phyloP scores from a whole-genome alignment of 2,329 filamentous ascomycete genomes.

The Botryotinia globosa region DNA sequence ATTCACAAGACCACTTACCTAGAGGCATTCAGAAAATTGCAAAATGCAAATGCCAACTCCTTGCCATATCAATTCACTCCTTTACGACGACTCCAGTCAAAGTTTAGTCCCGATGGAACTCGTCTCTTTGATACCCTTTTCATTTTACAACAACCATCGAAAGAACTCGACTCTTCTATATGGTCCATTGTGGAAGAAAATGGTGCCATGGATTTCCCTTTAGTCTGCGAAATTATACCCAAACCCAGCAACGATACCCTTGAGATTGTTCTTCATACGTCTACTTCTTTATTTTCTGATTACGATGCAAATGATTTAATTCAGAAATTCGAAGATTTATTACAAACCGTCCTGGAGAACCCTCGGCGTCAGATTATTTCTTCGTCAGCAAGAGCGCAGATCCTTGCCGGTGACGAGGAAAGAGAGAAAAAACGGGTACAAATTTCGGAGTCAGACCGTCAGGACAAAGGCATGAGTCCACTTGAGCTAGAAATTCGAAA shows the following conservation, averaged over 20 bases:
- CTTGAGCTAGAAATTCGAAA: slow-evolving; percentile 45
- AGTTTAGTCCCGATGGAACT: slow-evolving; percentile 45
- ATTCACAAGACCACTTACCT: slow-evolving; percentile 50
- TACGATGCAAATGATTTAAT: slow-evolving; percentile 28
- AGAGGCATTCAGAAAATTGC: slow-evolving; percentile 37
- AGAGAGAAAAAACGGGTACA: slow-evolving; percentile 1
- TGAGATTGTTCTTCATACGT: slow-evolving; percentile 60
- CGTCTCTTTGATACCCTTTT: slow-evolving; percentile 77
- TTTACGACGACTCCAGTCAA: slow-evolving; percentile 65
- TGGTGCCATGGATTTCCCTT: slow-evolving; percentile 69
- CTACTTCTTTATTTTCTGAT: slow-evolving; percentile 43
- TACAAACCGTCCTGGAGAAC: slow-evolving; percentile 31
- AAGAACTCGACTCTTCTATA: slow-evolving; percentile 52
- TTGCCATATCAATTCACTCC: slow-evolving; percentile 72
- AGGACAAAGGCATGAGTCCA: slow-evolving; percentile 24
- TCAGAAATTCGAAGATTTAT: slow-evolving; percentile 28
- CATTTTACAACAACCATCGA: slow-evolving; percentile 67
- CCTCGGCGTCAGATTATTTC: slow-evolving; percentile 35
- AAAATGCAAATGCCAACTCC: slow-evolving; percentile 54
- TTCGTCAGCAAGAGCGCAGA: slow-evolving; percentile 26
- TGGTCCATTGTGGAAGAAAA: slow-evolving; percentile 58
- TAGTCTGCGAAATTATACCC: slow-evolving; percentile 74
- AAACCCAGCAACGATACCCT: slow-evolving; percentile 51
- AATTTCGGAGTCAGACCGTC: not conserved
- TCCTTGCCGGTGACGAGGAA: slow-evolving; percentile 23